Evolutionary conservation across 768 basidiomycete genomes (phyloP), one percentile per base, ranked within the genome.

Genomic region (Xerocomellus amylosporus): DNA sequence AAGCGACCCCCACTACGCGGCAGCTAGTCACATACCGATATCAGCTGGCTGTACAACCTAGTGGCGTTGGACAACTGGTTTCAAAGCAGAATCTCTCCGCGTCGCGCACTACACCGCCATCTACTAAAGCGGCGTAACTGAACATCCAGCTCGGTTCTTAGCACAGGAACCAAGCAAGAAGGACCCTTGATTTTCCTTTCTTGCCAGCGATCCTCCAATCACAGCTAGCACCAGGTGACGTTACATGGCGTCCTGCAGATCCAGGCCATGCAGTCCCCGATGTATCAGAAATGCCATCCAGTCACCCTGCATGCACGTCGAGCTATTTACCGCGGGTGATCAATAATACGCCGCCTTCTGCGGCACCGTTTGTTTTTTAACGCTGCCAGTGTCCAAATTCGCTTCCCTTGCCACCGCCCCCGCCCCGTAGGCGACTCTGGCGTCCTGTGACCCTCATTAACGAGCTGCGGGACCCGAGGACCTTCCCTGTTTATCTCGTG

Each of bases 281-380:
- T 28, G 34, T 28, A 44, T 51, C 50, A 30, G 8, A n/a, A 30
- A 30, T 30, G 1, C 9, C 28, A 30, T 9, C 28, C 41, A 13
- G 24, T 48, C 37, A 28, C 47, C 17, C 26, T 30, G 28, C 42
- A 28, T 28, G 37, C 14, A 33, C 38, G 6, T n/a, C 43, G 28
- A 15, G 22, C 34, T 19, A 43, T 38, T 31, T 28, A 20, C 53
- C 53, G 53, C 47, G 15, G 46, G 28, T 30, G 28, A 30, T 30
- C 28, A 30, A 30, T 9, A 30, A 30, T 30, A 44, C 42, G 36
- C 54, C 54, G 41, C 10, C 34, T 30, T 22, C 6, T 2, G 17
- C 34, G 49, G 49, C 24, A 6, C 24, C 30, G 28, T 51, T 22
- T 5, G 20, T 44, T n/a, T 51, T 52, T 55, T 52, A 50, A 51